phyloP scores from a whole-genome alignment of 116 monocot species.

The Papilionanthe hybrid region DNA sequence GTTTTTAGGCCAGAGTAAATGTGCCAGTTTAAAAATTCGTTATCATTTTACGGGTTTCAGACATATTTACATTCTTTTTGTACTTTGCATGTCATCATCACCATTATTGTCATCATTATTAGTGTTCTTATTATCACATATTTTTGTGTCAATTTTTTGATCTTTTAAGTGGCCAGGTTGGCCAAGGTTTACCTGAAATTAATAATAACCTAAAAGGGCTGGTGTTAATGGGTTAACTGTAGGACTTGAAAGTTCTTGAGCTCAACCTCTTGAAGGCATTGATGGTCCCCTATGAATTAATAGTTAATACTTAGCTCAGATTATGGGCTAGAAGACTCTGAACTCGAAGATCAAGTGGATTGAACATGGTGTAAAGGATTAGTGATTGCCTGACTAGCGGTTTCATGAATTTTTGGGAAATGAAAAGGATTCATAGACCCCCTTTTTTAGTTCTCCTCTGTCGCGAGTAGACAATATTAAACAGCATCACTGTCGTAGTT shows the following conservation, averaged over 20 bases:
- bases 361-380: too few species aligned
- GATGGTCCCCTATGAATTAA: not conserved
- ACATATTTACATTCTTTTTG: not conserved
- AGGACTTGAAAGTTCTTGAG: not conserved
- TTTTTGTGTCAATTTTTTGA: not conserved
- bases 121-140: not conserved
- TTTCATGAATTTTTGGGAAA: too few species aligned
- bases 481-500: too few species aligned
- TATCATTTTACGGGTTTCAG: not conserved
- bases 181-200: not conserved
- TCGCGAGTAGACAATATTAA: too few species aligned
- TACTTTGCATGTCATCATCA: too few species aligned
- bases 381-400: too few species aligned
- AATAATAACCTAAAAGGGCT: not conserved
- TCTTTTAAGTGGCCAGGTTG: not conserved
- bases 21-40: not conserved
- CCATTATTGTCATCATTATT: not conserved
- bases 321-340: too few species aligned
- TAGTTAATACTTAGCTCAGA: not conserved
- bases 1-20: not conserved
- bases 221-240: not conserved
- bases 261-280: not conserved
- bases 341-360: too few species aligned
- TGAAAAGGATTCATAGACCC: too few species aligned
- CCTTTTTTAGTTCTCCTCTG: too few species aligned